phyloP scores from a whole-genome alignment of 2,329 filamentous ascomycete species.

The Tolypocladium nubicola region DNA sequence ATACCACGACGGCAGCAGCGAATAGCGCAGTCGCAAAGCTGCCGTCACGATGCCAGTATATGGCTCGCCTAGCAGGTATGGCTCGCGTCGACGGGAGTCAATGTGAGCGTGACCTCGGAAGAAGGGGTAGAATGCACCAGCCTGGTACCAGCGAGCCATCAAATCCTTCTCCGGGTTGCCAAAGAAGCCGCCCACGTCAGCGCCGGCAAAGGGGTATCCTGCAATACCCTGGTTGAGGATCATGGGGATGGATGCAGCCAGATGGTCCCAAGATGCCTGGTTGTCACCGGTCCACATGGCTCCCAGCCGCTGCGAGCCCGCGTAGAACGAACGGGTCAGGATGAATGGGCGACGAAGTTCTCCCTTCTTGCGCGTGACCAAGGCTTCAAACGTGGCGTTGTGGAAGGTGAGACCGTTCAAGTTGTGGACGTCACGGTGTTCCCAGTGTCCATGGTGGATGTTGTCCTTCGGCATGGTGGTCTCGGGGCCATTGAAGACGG shows the following conservation, averaged over 20 bases:
- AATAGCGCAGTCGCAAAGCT: slow-evolving; percentile 80
- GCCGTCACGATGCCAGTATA: slow-evolving; percentile 80
- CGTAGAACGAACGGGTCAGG: slow-evolving; percentile 84
- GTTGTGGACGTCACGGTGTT: slow-evolving; percentile 95
- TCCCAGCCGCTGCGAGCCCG: slow-evolving; percentile 78
- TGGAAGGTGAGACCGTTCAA: slow-evolving; percentile 91
- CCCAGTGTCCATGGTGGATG: slow-evolving; percentile 81
- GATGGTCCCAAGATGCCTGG: slow-evolving; percentile 82
- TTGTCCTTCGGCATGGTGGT: slow-evolving; percentile 99
- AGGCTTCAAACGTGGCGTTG: slow-evolving; percentile 82
- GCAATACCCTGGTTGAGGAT: slow-evolving; percentile 83
- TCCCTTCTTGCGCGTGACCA: slow-evolving; percentile 76
- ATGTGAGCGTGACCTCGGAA: slow-evolving; percentile 97
- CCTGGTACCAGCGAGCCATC: slow-evolving; percentile 89
- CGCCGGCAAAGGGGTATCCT: slow-evolving; percentile 87
- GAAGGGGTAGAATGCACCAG: slow-evolving; percentile 94
- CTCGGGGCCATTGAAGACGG: slow-evolving; percentile 96
- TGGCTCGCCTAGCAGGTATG: slow-evolving; percentile 77
- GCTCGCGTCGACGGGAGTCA: slow-evolving; percentile 86
- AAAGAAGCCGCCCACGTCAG: slow-evolving; percentile 96
- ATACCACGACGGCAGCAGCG: slow-evolving; percentile 87
- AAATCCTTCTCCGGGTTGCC: slow-evolving; percentile 92
- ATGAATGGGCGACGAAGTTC: slow-evolving; percentile 82
- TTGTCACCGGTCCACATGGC: slow-evolving; percentile 99
- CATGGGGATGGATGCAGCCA: slow-evolving; percentile 89